Conservation (phyloP, 768 basidiomycete genomes). For the Lactifluus volemus region DNA sequence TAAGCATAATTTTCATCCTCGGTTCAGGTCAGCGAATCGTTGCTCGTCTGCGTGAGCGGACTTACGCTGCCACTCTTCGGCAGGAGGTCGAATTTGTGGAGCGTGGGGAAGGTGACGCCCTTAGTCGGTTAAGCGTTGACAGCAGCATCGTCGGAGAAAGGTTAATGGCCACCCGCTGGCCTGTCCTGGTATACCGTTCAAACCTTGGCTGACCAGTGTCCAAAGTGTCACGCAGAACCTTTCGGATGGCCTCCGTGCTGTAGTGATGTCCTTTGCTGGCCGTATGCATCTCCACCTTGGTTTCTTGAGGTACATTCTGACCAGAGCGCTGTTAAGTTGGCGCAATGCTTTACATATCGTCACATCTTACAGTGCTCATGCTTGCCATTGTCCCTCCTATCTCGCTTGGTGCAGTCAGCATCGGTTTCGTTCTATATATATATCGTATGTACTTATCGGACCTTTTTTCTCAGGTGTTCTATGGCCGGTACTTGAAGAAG, state of each 20-base stretch:
- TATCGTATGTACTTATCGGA: constrained; percentile 12
- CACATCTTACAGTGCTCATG: constrained; percentile 86
- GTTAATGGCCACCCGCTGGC: constrained; percentile 28
- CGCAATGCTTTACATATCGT: constrained; percentile 91
- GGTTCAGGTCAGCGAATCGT: constrained; percentile 78
- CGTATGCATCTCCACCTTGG: constrained; percentile 39
- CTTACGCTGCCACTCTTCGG: constrained; percentile 72
- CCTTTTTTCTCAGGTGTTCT: constrained; percentile 61
- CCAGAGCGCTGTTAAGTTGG: constrained; percentile 44
- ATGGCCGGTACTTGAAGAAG: constrained; percentile 89
- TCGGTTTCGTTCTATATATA: constrained; percentile 24
- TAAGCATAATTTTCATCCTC: not conserved
- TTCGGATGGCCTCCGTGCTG: constrained; percentile 70
- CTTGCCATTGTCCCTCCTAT: constrained; percentile 85
- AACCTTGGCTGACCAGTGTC: not conserved
- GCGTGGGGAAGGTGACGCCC: constrained; percentile 85
- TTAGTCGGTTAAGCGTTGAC: constrained; percentile 86
- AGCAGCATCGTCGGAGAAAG: constrained; percentile 92
- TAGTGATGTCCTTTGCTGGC: constrained; percentile 92
- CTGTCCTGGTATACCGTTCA: not conserved
- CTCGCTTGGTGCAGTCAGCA: constrained; percentile 69
- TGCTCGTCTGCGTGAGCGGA: constrained; percentile 71
- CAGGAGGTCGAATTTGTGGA: constrained; percentile 95
- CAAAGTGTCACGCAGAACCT: constrained; percentile 67
- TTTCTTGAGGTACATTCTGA: not conserved